A percentile compares a stretch with the other conserved stretches of the same genome.
Conservation (phyloP, 2,329 filamentous ascomycete species). For the Botrytis deweyae region DNA sequence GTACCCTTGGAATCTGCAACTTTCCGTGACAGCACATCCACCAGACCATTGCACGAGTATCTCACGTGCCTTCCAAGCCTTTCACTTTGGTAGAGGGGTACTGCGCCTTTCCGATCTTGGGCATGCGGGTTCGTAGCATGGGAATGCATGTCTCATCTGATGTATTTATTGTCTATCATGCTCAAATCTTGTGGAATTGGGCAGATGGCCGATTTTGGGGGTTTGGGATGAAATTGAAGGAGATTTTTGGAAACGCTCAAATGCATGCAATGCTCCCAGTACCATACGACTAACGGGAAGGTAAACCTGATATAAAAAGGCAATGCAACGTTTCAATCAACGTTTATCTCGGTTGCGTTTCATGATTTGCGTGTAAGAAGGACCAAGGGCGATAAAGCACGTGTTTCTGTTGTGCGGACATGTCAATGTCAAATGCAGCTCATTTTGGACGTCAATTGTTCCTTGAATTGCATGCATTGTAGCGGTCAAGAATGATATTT, state of each 20-base stretch:
- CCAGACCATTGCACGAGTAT: conserved; percentile 12
- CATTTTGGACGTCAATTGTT: not conserved
- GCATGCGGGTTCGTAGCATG: not conserved
- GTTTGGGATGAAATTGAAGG: not conserved
- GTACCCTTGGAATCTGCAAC: conserved; percentile 18
- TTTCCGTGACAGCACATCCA: conserved; percentile 21
- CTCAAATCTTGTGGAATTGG: not conserved
- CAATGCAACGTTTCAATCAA: conserved; percentile 15
- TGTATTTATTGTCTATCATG: not conserved
- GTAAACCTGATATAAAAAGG: not conserved
- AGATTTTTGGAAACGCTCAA: not conserved
- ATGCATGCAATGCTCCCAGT: not conserved
- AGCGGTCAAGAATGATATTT: conserved; percentile 9
- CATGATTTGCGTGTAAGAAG: not conserved
- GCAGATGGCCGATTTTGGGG: not conserved
- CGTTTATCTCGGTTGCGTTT: conserved; percentile 15
- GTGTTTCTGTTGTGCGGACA: conserved; percentile 12
- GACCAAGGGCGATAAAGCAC: not conserved
- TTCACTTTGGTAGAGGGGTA: conserved; percentile 11
- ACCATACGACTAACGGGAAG: not conserved
- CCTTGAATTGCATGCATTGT: conserved; percentile 10
- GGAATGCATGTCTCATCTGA: conserved; percentile 17
- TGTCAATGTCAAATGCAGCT: conserved; percentile 17
- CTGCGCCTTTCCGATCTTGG: conserved; percentile 8
- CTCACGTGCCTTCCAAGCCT: conserved; percentile 14